A percentile compares a stretch with the other conserved stretches of the same genome.
phyloP scores from a whole-genome alignment of 805 yeast genomes.

The Pichia californica region DNA sequence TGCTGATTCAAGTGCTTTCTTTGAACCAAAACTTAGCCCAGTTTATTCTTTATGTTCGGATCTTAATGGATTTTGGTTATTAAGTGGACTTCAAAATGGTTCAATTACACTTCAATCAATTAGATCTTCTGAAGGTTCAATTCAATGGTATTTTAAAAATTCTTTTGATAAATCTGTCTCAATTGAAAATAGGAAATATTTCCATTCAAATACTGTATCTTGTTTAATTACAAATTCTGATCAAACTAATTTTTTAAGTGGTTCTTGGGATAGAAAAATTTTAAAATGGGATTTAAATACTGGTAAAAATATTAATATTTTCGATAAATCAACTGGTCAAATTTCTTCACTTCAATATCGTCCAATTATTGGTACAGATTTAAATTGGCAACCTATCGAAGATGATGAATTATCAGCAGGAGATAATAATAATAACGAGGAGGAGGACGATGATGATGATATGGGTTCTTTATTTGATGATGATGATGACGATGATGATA shows the following conservation, averaged over 20 bases:
- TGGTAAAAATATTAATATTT: conserved; percentile 48
- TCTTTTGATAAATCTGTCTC: conserved; percentile 20
- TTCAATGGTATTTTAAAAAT: conserved; percentile 61
- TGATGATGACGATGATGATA: conserved; percentile 13
- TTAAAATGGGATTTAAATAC: conserved; percentile 81
- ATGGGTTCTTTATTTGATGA: conserved; percentile 43
- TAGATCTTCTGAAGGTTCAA: conserved; percentile 73
- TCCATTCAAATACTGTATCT: conserved; percentile 72
- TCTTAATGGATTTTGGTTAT: conserved; percentile 72
- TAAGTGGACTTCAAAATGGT: conserved; percentile 77
- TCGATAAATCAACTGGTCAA: conserved; percentile 64
- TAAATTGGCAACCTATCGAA: conserved; percentile 21
- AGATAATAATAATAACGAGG: conserved; percentile 4
- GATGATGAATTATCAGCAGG: no score
- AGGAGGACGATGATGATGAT: conserved; percentile 14
- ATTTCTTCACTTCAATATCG: conserved; percentile 68
- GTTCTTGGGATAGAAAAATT: conserved; percentile 84
- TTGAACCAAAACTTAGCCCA: conserved; percentile 60
- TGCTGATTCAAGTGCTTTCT: not conserved
- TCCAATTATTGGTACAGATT: conserved; percentile 47
- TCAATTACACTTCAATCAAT: conserved; percentile 83
- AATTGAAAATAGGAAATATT: conserved; percentile 11
- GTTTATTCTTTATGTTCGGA: conserved; percentile 86
- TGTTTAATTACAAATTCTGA: conserved; percentile 54
- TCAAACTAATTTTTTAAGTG: conserved; percentile 66